phyloP scores from a whole-genome alignment of 2,329 filamentous ascomycete genomes.

The Cucurbitaria berberidis region DNA sequence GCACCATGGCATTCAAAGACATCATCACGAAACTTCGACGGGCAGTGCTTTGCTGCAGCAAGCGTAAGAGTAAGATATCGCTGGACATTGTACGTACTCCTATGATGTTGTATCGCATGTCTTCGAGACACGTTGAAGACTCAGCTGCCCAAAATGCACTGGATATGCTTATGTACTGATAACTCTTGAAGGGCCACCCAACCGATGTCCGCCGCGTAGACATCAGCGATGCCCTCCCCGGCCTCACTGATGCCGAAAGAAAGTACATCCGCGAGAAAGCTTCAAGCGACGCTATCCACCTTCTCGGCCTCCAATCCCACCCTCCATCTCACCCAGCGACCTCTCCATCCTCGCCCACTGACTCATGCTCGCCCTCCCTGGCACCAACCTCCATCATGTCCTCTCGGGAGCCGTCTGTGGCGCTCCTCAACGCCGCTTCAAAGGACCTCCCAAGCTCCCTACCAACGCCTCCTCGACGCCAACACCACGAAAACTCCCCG shows the following conservation, averaged over 20 bases:
- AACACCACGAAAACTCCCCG: constrained; percentile 24
- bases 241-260: constrained; percentile 37
- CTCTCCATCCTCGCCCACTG: constrained; percentile 16
- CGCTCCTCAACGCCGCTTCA: constrained; percentile 32
- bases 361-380: constrained; percentile 15
- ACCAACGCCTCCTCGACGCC: constrained; percentile 27
- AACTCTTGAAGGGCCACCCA: constrained; percentile 29
- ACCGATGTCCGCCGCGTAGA: constrained; percentile 40
- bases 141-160: neutral
- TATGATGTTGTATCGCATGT: neutral
- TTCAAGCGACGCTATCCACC: constrained; percentile 34
- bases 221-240: constrained; percentile 34
- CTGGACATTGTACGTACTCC: constrained; percentile 28
- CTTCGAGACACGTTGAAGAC: neutral
- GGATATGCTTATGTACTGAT: neutral
- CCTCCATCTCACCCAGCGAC: constrained; percentile 19
- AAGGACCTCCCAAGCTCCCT: constrained; percentile 27
- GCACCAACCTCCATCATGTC: constrained; percentile 12
- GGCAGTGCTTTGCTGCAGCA: constrained; percentile 36
- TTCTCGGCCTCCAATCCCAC: constrained; percentile 28
- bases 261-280: constrained; percentile 40
- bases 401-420: constrained; percentile 24
- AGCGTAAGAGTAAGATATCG: constrained; percentile 24
- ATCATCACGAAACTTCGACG: constrained; percentile 27
- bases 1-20: constrained; percentile 32